Base-by-base conservation (phyloP, 129 eudicot genomes). In the Dittrichia graveolens region DNA sequence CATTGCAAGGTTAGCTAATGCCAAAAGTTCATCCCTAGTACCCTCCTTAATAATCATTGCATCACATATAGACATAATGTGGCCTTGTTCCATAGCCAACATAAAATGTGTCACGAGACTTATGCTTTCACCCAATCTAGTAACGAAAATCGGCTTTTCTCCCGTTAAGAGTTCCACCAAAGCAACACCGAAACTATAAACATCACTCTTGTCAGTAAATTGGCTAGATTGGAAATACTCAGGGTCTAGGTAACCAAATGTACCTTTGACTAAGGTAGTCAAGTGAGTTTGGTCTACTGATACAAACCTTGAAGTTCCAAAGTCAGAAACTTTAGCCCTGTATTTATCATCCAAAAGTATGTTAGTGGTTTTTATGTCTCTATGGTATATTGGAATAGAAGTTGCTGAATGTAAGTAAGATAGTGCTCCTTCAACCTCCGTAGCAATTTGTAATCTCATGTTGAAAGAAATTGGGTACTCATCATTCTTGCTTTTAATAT, bases 331-430 rank as follows among this genome's bases (percentile, higher is more conserved):
- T 66, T 79, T 79, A 4, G 83, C 82, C n/a, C 69, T 35, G 2
- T 59, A 73, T 73, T 73, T 73, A 7, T 73, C 77, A 40, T 73
- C 77, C 77, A 73, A 72, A 24, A 66, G 79, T 65, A 82, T 78
- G 63, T 82, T 82, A 9, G 61, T 43, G 4, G 83, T 67, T 52
- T 82, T 82, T 31, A 78, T 69, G 60, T 82, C 83, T 58, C 86
- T 71, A 34, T 82, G 86, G 68, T 38, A 78, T 8, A 82, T 78
- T n/a, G 83, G 83, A 3, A 67, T 35, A 3, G 82, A 72, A 46
- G 79, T 55, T 43, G 79, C 46, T 5, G 83, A 73, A 34, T 79
- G 84, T 8, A 80, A 35, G 64, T 74, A 80, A 11, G 73, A 61
- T 14, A 82, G 53, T 13, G 86, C 77, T 44, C 58, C 71, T 8